phyloP scores from a whole-genome alignment of 2,329 filamentous ascomycete species.

The Trichophyton mentagrophytes region DNA sequence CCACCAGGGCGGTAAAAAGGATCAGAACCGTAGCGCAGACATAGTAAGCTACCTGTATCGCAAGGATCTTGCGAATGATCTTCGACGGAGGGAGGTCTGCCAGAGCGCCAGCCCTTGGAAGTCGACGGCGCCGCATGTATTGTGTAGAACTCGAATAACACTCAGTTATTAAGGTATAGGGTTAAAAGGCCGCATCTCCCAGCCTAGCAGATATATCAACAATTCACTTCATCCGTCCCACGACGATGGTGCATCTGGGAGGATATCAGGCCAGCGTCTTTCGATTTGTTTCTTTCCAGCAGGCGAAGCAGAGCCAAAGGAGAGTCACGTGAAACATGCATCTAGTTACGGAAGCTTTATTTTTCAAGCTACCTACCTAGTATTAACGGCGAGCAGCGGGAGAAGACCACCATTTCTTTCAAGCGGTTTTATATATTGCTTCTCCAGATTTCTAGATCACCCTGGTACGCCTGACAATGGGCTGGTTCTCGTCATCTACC shows the following conservation, averaged over 20 bases:
- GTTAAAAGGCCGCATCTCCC: neutral
- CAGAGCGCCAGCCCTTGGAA: slow-evolving; percentile 52
- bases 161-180: neutral
- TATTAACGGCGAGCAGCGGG: neutral
- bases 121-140: slow-evolving; percentile 41
- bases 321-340: neutral
- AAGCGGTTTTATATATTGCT: neutral
- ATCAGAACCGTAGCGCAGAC: slow-evolving; percentile 48
- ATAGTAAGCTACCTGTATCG: slow-evolving; percentile 56
- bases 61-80: slow-evolving; percentile 53
- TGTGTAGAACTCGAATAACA: neutral
- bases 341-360: neutral
- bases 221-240: neutral
- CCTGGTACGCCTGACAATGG: slow-evolving; percentile 31
- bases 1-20: slow-evolving; percentile 54
- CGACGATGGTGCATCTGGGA: neutral
- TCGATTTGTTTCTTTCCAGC: neutral
- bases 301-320: neutral
- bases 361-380: neutral
- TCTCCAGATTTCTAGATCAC: neutral
- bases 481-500: slow-evolving; percentile 38
- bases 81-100: slow-evolving; percentile 54
- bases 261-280: neutral
- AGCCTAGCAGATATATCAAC: neutral
- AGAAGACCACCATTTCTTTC: neutral